Conservation (phyloP, 2,329 filamentous ascomycete species). For the Monosporascus sp. region DNA sequence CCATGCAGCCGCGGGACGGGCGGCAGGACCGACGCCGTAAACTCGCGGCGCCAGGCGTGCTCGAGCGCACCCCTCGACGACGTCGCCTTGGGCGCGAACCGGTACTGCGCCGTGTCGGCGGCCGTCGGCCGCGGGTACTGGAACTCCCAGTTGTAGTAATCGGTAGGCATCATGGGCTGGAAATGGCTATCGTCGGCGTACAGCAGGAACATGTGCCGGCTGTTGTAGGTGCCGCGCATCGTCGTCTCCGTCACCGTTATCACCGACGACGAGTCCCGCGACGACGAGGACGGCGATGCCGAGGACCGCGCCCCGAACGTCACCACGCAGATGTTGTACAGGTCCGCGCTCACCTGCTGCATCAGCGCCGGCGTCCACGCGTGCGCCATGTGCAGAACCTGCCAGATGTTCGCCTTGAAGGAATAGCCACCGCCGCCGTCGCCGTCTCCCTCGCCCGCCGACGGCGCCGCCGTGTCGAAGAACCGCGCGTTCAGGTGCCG, state of each 20-base stretch:
- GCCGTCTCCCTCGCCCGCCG: not conserved
- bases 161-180: conserved; percentile 27
- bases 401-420: conserved; percentile 25
- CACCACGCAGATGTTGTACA: conserved; percentile 27
- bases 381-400: conserved; percentile 23
- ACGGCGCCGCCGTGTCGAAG: conserved; percentile 4
- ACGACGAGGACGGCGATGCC: no score
- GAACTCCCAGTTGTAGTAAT: conserved; percentile 26
- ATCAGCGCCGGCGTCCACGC: conserved; percentile 23
- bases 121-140: conserved; percentile 25
- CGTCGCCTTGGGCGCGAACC: conserved; percentile 12
- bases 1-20: conserved; percentile 16
- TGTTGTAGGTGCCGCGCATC: conserved; percentile 26
- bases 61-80: conserved; percentile 5
- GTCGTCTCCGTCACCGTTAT: conserved; percentile 18
- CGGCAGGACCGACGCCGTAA: conserved; percentile 13
- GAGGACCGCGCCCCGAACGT: conserved; percentile 14
- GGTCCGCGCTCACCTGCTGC: conserved; percentile 27
- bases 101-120: conserved; percentile 13
- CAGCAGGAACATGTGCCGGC: conserved; percentile 26
- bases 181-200: conserved; percentile 22
- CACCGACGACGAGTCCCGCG: conserved; percentile 6
- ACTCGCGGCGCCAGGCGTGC: conserved; percentile 22
- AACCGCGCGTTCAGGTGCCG: conserved; percentile 18
- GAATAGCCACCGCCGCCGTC: not conserved